Base-by-base conservation (phyloP, 2,329 filamentous ascomycete species). In the Cladorrhinum sp. region DNA sequence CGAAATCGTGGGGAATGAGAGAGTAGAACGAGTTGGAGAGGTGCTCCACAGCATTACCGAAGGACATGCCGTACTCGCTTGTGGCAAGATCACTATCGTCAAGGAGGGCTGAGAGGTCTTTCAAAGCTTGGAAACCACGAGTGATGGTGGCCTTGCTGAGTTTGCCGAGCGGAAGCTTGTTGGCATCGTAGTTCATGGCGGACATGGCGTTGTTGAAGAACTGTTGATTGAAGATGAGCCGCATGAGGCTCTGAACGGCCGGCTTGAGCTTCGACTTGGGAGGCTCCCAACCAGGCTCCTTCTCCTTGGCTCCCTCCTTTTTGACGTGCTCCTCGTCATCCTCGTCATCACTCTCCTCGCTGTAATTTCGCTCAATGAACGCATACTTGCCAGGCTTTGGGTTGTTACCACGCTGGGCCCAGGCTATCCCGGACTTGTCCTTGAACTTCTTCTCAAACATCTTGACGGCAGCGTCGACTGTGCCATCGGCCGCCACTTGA, bases 141-240 rank as follows among this genome's bases (percentile, higher is more conserved):
- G 80, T 82, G 65, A 96, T 88, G 20, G 90, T 95, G 12, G 82
- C 76, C 69, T 93, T 92, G 78, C 90, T 91, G 23, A 96, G 81
- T 71, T 95, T 96, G 3, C 92, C 92, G 1, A 96, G 78, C 0
- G 92, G 92, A 45, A 96, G 78, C 73, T 96, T 96, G 64, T 88
- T 80, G 9, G 83, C 79, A 66, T 92, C 87, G 66, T 92, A 92
- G 65, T 90, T 89, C 65, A 91, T 78, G 1, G 82, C 78, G 1
- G 74, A 72, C 86, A 91, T 89, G 36, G 85, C 83, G 20, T 81
- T 81, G 22, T 84, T 78, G 73, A 96, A 92, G 70, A 88, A 87
- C 22, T 86, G 72, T 60, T 85, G 81, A 72, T 96, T 93, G 79
- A 96, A 96, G 62, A 96, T 96, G 65, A 96, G 83, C 62, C 86